Percentiles rank a stretch among this genome's conserved stretches.
phyloP scores from a whole-genome alignment of 768 basidiomycete genomes.

The Tricholoma hemisulphureum region DNA sequence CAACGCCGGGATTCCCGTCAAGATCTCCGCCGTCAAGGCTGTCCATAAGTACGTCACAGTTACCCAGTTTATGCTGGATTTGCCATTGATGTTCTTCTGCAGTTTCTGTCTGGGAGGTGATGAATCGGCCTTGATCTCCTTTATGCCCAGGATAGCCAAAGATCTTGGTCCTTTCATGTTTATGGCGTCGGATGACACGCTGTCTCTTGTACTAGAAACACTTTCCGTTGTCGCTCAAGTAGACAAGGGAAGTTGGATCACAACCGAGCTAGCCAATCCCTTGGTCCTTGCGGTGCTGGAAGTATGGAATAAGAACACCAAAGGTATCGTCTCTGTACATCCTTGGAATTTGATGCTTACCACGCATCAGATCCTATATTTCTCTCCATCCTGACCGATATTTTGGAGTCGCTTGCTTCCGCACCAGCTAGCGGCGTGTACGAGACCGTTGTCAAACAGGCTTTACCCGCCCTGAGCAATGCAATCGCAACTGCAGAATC shows the following conservation, averaged over 20 bases:
- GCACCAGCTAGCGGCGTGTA: slow-evolving; percentile 63
- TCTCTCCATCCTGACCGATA: slow-evolving; percentile 79
- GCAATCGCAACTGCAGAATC: slow-evolving; percentile 58
- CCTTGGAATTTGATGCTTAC: not conserved
- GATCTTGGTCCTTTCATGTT: slow-evolving; percentile 83
- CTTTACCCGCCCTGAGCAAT: slow-evolving; percentile 69
- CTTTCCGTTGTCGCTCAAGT: slow-evolving; percentile 77
- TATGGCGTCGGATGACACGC: slow-evolving; percentile 80
- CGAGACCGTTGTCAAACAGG: slow-evolving; percentile 65
- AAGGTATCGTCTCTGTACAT: slow-evolving; percentile 48
- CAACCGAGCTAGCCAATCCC: slow-evolving; percentile 59
- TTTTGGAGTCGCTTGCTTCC: slow-evolving; percentile 67
- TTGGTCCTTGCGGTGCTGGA: slow-evolving; percentile 69
- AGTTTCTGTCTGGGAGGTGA: slow-evolving; percentile 73
- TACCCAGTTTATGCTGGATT: not conserved
- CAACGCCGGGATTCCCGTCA: slow-evolving; percentile 79
- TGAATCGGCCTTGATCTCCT: slow-evolving; percentile 55
- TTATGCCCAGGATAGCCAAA: slow-evolving; percentile 72
- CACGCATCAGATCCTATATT: slow-evolving; percentile 72
- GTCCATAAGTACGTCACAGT: slow-evolving; percentile 74
- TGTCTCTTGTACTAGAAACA: slow-evolving; percentile 85
- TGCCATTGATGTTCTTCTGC: slow-evolving; percentile 11
- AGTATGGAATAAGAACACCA: slow-evolving; percentile 84
- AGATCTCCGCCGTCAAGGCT: slow-evolving; percentile 91
- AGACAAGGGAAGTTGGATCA: slow-evolving; percentile 71